Base-by-base conservation (phyloP, 176 grass and related monocot genomes). In the Secale cereale region DNA sequence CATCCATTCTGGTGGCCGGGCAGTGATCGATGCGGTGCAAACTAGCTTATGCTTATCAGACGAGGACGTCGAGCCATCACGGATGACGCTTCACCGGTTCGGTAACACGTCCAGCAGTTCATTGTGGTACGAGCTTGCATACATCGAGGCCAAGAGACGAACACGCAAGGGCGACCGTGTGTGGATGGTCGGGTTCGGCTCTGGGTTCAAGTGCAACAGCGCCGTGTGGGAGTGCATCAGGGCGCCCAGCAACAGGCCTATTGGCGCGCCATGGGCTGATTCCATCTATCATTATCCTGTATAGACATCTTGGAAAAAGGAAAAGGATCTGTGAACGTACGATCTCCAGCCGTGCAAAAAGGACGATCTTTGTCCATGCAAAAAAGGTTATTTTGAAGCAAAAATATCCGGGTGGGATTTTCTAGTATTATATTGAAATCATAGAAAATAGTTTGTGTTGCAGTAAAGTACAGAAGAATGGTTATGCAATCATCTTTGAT, bases 1-100 rank as follows among this genome's bases (percentile, higher is more conserved):
- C 88, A 92, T 97, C n/a, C 95, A 97, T 14, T 78, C 95, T 0
- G 92, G 92, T 0, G 92, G 95, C 6, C 46, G 90, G 1, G 88
- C 90, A 2, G 95, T 97, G 4, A 88, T 97, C 27, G 92, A 97
- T 65, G 90, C 59, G 3, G 45, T 89, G 11, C 76, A 89, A 11
- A 30, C 2, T 2, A 85, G 82, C 35, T 68, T 89, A 1, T 0
- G 59, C 10, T 8, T 89, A 1, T n/a, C 76, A 11, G 87, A 85
- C 3, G 45, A 59, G 45, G 22, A 89, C 5, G 59, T 89, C 0
- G 87, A 89, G 77, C 45, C 82, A 1, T 83, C 86, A 3, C 52
- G 86, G 13, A 88, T 83, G 86, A 40, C 80, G 3, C 54, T 88
- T 4, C 86, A 88, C 56, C 54, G 80, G 10, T 88, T 88, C 27